Percentiles rank a stretch among this genome's conserved stretches.
Evolutionary conservation across 371 early-diverging fungal species (phyloP).

Genomic region (Blakeslea trispora): DNA sequence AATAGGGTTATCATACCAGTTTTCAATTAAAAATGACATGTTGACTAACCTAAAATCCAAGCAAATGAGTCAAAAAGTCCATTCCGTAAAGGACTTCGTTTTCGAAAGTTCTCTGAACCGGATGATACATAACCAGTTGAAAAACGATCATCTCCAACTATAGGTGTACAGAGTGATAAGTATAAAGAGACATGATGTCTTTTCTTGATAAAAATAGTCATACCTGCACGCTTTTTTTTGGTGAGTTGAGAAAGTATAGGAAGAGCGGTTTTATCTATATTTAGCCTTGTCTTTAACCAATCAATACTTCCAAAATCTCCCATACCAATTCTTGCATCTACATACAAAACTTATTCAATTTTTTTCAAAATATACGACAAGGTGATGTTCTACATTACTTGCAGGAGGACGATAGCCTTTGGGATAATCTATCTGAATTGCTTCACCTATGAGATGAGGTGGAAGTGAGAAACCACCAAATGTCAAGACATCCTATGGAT

Average conservation of each 20-base stretch:
- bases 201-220: too few relatives aligned
- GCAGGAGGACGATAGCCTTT: conserved; percentile 24
- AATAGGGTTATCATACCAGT: too few relatives aligned
- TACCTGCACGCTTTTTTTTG: conserved; percentile 24
- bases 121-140: conserved; percentile 27
- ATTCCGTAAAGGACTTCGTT: conserved; percentile 14
- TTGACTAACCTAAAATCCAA: conserved; percentile 15
- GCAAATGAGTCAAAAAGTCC: conserved; percentile 2
- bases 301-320: conserved; percentile 33
- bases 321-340: conserved; percentile 33
- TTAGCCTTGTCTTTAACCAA: conserved; percentile 18
- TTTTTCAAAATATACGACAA: too few relatives aligned
- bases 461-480: conserved; percentile 19
- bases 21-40: too few relatives aligned
- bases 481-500: conserved; percentile 31
- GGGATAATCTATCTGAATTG: conserved; percentile 24
- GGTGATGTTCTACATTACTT: conserved; percentile 15
- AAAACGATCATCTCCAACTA: conserved; percentile 29
- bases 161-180: too few relatives aligned
- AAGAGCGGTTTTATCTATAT: conserved; percentile 4
- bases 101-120: conserved; percentile 25
- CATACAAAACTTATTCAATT: too few relatives aligned
- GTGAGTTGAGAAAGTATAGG: neutral
- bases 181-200: too few relatives aligned
- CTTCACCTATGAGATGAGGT: conserved; percentile 34